Base-by-base conservation (phyloP, 169 alveolate species). In the Prorocentrum cordatum region DNA sequence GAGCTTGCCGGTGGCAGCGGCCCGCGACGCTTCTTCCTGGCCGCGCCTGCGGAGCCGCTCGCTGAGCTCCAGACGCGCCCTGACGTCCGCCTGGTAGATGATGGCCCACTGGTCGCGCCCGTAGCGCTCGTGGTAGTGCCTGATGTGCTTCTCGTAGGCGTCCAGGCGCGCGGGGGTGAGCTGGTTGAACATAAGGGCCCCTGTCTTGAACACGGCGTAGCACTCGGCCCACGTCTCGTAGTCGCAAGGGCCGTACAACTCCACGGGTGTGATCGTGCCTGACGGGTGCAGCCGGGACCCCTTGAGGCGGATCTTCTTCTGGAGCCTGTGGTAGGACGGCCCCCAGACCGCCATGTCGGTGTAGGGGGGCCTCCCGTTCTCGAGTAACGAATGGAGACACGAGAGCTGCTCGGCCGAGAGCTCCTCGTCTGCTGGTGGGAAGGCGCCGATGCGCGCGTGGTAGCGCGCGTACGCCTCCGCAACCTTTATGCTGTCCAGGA, bases 271-370 rank as follows among this genome's bases (percentile, higher is more conserved):
- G 58, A 73, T 45, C 45, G 45, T 58, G 16, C 85, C 85, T 6
- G 9, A 29, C 6, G 85, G 12, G 31, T 18, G 22, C n/a, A 73
- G 32, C 45, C 71, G 5, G 12, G 31, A 7, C 9, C 85, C 85
- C 18, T 73, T 45, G n/a, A 50, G 39, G 16, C 42, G 45, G 27
- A 73, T 73, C 31, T 73, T 73, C 67, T 54, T 45, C 26, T 32
- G 54, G 36, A 73, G 4, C 35, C 85, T 68, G 29, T 29, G 71
- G 10, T 54, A 58, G 38, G 29, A 73, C 1, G 85, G 85, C 2
- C 85, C 85, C 85, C 85, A 73, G 3, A 73, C 58, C 26, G 85
- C 68, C 67, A 73, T 50, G 35, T 73, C 85, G 0, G 85, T 73
- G 58, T 73, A 73, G 2, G 85, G 85, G 5, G 66, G 32, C 38